Evolutionary conservation across 176 grass and related monocot genomes (phyloP).

Genomic region (Oryza brachyantha): DNA sequence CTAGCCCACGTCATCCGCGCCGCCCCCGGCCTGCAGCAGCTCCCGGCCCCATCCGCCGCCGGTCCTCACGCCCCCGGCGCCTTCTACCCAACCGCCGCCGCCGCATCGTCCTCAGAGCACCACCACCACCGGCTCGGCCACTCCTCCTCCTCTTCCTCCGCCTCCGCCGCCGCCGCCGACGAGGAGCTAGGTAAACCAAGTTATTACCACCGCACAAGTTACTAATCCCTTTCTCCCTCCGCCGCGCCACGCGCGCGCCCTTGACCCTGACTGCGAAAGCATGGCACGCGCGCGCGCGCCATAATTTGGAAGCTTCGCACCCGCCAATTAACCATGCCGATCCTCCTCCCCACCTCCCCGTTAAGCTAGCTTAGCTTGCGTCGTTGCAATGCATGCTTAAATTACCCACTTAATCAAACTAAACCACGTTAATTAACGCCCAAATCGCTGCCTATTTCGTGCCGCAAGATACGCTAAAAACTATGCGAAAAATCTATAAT

Average conservation of each 20-base stretch:
- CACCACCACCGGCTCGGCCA: not conserved
- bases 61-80: not conserved
- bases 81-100: constrained; percentile 6
- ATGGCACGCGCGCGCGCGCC: constrained; percentile 27
- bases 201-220: not conserved
- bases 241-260: not conserved
- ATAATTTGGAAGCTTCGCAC: constrained; percentile 41
- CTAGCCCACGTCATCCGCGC: constrained; percentile 80
- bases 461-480: constrained; percentile 30
- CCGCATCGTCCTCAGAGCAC: not conserved
- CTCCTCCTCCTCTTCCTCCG: not conserved
- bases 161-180: not conserved
- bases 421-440: constrained; percentile 8
- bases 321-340: no score
- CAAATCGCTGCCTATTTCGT: not conserved
- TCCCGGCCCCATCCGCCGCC: not conserved
- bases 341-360: no score
- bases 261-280: constrained; percentile 26
- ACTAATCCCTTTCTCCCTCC: not conserved
- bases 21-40: constrained; percentile 30
- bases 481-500: no score
- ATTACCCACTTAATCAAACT: not conserved
- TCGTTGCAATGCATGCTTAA: not conserved
- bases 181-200: constrained; percentile 49
- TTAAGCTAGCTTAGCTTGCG: no score